Evolutionary conservation across 768 basidiomycete species (phyloP).

Genomic region (Macrocybe gigantea): DNA sequence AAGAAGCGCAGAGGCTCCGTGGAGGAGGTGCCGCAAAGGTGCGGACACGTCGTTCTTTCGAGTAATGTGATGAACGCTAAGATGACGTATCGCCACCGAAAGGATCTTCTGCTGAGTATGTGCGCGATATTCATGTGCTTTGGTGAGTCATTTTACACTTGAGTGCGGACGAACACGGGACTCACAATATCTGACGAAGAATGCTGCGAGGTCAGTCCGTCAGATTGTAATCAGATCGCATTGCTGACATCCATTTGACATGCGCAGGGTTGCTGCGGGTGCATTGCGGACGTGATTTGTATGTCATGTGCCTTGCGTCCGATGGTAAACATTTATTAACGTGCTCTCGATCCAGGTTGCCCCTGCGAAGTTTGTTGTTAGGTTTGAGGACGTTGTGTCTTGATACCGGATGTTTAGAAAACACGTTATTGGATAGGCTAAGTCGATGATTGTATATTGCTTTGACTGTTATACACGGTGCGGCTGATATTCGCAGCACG

Average conservation of each 20-base stretch:
- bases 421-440: too few species aligned
- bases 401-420: too few species aligned
- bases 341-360: conserved; percentile 43
- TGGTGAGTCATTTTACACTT: conserved; percentile 34
- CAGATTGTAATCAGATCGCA: neutral
- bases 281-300: conserved; percentile 67
- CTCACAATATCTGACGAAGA: conserved; percentile 28
- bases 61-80: neutral
- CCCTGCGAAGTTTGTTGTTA: conserved; percentile 77
- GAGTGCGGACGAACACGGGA: neutral
- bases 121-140: conserved; percentile 70
- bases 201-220: conserved; percentile 59
- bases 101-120: conserved; percentile 65
- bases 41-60: conserved; percentile 1
- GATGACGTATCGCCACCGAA: neutral
- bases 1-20: conserved; percentile 53
- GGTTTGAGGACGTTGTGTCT: conserved; percentile 5
- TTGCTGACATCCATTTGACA: neutral
- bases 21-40: conserved; percentile 72
- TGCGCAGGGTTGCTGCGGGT: conserved; percentile 63
- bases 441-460: too few species aligned
- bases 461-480: too few species aligned
- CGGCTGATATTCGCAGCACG: too few species aligned
- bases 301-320: conserved; percentile 18
- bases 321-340: neutral